Evolutionary conservation across 352 stramenopile species (phyloP).

Genomic region (Phytophthora rubi): DNA sequence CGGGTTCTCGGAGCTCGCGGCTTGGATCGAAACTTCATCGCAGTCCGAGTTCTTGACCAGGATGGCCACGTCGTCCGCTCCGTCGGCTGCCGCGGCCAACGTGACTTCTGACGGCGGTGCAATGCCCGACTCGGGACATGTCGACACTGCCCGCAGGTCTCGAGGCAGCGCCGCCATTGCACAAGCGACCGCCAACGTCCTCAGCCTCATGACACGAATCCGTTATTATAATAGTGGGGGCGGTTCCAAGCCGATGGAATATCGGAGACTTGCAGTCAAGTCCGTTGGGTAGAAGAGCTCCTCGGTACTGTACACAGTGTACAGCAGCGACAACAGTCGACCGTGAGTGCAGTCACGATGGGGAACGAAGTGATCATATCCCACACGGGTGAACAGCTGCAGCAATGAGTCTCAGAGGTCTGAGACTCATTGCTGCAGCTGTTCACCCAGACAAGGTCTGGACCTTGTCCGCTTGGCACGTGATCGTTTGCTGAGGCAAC

Average conservation of each 20-base stretch:
- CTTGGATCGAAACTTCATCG: conserved; percentile 33
- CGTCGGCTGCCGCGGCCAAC: conserved; percentile 26
- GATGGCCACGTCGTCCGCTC: conserved; percentile 31
- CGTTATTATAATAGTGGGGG: conserved; percentile 5
- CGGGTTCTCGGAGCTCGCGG: conserved; percentile 26
- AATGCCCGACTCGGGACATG: conserved; percentile 33
- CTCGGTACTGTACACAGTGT: neutral
- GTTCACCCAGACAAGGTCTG: too few relatives aligned
- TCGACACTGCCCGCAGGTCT: conserved; percentile 19
- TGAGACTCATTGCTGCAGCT: too few relatives aligned
- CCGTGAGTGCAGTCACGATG: conserved; percentile 36
- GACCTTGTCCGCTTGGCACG: neutral
- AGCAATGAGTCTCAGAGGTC: neutral
- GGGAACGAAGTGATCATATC: conserved; percentile 19
- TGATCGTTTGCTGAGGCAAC: conserved; percentile 18
- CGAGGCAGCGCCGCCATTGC: conserved; percentile 5
- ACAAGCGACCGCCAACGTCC: conserved; percentile 9
- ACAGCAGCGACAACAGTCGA: conserved; percentile 2
- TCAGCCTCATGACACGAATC: conserved; percentile 12
- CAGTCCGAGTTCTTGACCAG: conserved; percentile 35
- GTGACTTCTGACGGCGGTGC: conserved; percentile 27
- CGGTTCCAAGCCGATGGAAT: conserved; percentile 3
- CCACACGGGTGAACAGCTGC: conserved; percentile 13
- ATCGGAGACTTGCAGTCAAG: conserved; percentile 17
- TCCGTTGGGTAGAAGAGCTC: conserved; percentile 10